Evolutionary conservation across 768 basidiomycete species (phyloP).

Genomic region (Mrakia gelida): DNA sequence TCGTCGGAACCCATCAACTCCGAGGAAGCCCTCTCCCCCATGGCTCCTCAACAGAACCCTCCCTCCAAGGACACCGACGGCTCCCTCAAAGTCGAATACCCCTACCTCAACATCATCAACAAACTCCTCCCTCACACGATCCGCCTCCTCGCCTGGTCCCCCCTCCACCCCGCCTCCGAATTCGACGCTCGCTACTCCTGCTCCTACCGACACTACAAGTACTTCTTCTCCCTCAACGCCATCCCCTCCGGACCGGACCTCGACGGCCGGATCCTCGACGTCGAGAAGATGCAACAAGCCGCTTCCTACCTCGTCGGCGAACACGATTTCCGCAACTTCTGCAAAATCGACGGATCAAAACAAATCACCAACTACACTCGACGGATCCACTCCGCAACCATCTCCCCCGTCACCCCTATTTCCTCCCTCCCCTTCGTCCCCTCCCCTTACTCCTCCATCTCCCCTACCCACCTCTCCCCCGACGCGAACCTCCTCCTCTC

Average conservation of each 20-base stretch:
- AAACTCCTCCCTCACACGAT: slow-evolving; percentile 82
- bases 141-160: slow-evolving; percentile 89
- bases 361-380: slow-evolving; percentile 78
- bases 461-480: slow-evolving; percentile 9
- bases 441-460: slow-evolving; percentile 28
- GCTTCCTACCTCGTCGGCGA: slow-evolving; percentile 70
- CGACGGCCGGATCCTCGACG: slow-evolving; percentile 54
- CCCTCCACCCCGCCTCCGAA: slow-evolving; percentile 50
- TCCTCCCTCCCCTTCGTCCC: slow-evolving; percentile 7
- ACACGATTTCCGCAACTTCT: slow-evolving; percentile 94
- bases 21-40: not conserved
- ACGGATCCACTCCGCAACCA: slow-evolving; percentile 61
- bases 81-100: slow-evolving; percentile 52
- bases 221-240: slow-evolving; percentile 69
- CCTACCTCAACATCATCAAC: slow-evolving; percentile 77
- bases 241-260: slow-evolving; percentile 1
- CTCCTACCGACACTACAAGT: slow-evolving; percentile 87
- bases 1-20: not conserved
- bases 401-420: slow-evolving; percentile 49
- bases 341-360: slow-evolving; percentile 86
- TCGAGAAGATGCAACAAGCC: slow-evolving; percentile 69
- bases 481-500: not conserved
- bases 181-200: slow-evolving; percentile 92
- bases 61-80: slow-evolving; percentile 34
- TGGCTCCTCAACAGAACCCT: slow-evolving; percentile 39